phyloP scores from a whole-genome alignment of 1,284 basidiomycete species.

The Exobasidium cylindrosporum region DNA sequence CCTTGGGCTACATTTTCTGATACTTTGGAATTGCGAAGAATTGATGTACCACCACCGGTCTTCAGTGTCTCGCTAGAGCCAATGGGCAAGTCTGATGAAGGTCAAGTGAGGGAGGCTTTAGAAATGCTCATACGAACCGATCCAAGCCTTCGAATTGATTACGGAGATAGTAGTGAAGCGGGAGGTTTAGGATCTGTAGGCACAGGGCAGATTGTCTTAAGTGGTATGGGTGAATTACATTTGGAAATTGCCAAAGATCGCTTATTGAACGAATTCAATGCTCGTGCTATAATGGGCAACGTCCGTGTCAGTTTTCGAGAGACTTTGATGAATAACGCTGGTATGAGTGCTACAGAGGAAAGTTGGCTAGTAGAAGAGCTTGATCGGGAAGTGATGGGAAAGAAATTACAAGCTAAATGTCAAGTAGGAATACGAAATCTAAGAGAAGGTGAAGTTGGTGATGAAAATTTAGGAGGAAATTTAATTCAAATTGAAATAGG shows the following conservation, averaged over 20 bases:
- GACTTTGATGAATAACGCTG: constrained; percentile 57
- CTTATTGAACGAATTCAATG: constrained; percentile 74
- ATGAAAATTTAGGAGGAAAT: constrained; percentile 32
- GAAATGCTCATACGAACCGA: constrained; percentile 75
- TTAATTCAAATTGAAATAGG: constrained; percentile 27
- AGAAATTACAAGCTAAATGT: constrained; percentile 34
- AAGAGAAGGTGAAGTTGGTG: constrained; percentile 24
- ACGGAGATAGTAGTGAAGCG: constrained; percentile 55
- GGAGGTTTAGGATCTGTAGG: constrained; percentile 22
- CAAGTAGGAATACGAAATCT: constrained; percentile 26
- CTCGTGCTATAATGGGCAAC: constrained; percentile 71
- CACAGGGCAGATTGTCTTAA: constrained; percentile 77
- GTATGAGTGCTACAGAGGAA: neutral
- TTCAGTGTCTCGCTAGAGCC: constrained; percentile 58
- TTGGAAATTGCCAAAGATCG: constrained; percentile 80
- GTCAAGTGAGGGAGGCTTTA: constrained; percentile 72
- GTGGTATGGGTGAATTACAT: constrained; percentile 79
- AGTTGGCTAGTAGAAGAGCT: constrained; percentile 23
- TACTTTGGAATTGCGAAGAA: constrained; percentile 63
- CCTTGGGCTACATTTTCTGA: constrained; percentile 9
- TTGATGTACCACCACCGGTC: constrained; percentile 77
- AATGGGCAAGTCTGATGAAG: constrained; percentile 61
- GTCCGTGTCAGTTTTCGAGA: constrained; percentile 79
- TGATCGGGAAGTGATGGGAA: constrained; percentile 44
- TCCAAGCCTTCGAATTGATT: constrained; percentile 69